Conservation (phyloP, 371 early-diverging fungal species). For the Apophysomyces sp. region DNA sequence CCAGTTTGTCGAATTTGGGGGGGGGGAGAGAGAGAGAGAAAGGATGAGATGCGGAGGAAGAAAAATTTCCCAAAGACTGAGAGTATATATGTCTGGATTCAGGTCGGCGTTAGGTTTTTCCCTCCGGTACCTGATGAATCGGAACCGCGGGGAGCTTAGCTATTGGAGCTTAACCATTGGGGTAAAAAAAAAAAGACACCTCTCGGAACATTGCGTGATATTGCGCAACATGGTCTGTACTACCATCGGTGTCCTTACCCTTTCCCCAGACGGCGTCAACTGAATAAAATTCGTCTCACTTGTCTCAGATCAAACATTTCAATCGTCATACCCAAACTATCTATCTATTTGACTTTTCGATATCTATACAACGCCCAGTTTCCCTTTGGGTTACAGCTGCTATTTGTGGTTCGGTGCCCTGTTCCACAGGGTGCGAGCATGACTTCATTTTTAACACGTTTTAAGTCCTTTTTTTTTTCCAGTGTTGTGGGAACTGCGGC, state of each 20-base stretch:
- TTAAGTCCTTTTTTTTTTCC: neutral
- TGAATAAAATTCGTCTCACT: neutral
- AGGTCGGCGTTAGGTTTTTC: slow-evolving; percentile 1
- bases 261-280: neutral
- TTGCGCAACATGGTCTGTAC: neutral
- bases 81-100: neutral
- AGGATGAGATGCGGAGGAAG: neutral
- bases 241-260: neutral
- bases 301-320: neutral
- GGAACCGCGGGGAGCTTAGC: neutral
- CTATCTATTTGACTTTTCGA: neutral
- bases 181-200: neutral
- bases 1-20: neutral
- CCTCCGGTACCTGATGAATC: neutral
- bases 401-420: neutral
- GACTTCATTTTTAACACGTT: neutral
- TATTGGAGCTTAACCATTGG: neutral
- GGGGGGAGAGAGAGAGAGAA: neutral
- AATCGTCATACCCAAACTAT: neutral
- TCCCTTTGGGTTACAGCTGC: neutral
- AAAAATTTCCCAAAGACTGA: neutral
- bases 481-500: neutral
- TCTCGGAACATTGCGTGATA: slow-evolving; percentile 3
- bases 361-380: neutral
- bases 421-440: neutral